These are phyloP conservation scores for Apiospora rasikravindrae DNA, from an alignment of 2,329 filamentous ascomycete genomes.

Conservation along the genomic window DNA sequence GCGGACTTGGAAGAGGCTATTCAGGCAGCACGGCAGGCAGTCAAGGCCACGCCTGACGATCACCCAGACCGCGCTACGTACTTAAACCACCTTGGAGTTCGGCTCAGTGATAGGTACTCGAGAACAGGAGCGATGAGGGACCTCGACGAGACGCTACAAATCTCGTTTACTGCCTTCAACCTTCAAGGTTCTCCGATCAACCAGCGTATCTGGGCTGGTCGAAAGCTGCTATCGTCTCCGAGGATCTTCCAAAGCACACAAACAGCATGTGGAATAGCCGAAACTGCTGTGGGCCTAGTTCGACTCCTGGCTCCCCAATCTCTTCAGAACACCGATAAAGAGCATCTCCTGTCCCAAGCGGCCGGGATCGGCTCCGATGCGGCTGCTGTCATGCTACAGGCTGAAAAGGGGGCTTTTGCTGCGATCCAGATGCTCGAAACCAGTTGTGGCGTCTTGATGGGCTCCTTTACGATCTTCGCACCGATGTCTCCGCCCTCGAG, in stretches of 20 bases:
- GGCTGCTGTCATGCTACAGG: conserved; percentile 30
- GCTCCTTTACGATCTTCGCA: conserved; percentile 23
- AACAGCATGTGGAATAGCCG: not conserved
- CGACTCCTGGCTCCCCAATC: conserved; percentile 26
- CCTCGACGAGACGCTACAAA: not conserved
- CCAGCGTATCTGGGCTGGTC: not conserved
- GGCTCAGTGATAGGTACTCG: too few species aligned
- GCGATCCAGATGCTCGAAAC: conserved; percentile 33
- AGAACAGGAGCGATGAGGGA: conserved; percentile 14
- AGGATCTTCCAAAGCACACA: not conserved
- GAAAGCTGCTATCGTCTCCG: not conserved
- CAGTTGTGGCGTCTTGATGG: conserved; percentile 35
- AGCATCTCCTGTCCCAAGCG: conserved; percentile 26
- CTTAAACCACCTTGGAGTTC: too few species aligned
- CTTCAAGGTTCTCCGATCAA: not conserved
- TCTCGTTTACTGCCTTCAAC: not conserved
- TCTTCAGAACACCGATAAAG: conserved; percentile 30
- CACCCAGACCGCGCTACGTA: too few species aligned
- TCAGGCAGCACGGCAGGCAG: too few species aligned
- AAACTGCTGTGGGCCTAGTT: conserved; percentile 24
- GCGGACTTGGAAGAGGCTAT: too few species aligned
- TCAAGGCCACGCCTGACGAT: too few species aligned
- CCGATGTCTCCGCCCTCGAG: conserved; percentile 14
- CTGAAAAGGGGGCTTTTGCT: conserved; percentile 16
- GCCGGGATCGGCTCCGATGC: conserved; percentile 30